Evolutionary conservation across 2,329 filamentous ascomycete species (phyloP).

Genomic region (Diplodia seriata): DNA sequence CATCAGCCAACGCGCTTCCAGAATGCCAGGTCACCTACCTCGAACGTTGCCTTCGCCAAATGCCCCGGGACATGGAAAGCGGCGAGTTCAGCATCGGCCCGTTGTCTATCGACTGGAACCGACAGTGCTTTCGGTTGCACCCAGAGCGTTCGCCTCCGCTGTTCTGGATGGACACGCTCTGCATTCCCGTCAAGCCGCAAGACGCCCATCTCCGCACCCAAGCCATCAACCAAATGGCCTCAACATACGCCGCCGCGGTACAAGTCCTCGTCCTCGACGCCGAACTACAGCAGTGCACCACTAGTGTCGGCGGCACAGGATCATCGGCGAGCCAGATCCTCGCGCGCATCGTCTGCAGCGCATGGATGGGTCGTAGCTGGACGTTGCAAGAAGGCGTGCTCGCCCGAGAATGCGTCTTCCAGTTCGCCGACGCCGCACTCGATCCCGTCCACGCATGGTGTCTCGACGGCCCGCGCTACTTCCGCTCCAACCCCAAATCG

Average conservation of each 20-base stretch:
- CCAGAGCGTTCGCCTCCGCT: background rate
- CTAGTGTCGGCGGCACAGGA: too few relatives aligned
- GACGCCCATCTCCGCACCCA: slow-evolving; percentile 9
- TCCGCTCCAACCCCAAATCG: background rate
- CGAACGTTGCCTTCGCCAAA: background rate
- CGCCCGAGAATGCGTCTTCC: slow-evolving; percentile 31
- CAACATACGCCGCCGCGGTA: slow-evolving; percentile 34
- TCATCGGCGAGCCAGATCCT: slow-evolving; percentile 29
- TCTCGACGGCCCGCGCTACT: slow-evolving; percentile 11
- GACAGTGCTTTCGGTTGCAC: slow-evolving; percentile 1
- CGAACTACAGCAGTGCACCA: slow-evolving; percentile 1
- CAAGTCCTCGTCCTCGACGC: slow-evolving; percentile 35
- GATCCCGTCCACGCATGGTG: slow-evolving; percentile 30
- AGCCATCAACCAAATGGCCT: slow-evolving; percentile 35
- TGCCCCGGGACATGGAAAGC: slow-evolving; percentile 7
- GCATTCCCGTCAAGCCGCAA: slow-evolving; percentile 33
- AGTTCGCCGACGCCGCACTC: slow-evolving; percentile 35
- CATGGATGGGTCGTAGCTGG: slow-evolving; percentile 36
- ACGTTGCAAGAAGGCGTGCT: slow-evolving; percentile 36
- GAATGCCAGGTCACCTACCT: slow-evolving; percentile 32
- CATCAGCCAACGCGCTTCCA: slow-evolving; percentile 33
- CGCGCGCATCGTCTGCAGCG: slow-evolving; percentile 31
- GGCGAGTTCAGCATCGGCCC: slow-evolving; percentile 21
- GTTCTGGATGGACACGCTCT: slow-evolving; percentile 39
- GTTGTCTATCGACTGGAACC: slow-evolving; percentile 23